Percentiles rank a stretch among this genome's conserved stretches.
Evolutionary conservation across 2,329 filamentous ascomycete genomes (phyloP).

Genomic region (Xylariaceae sp.): DNA sequence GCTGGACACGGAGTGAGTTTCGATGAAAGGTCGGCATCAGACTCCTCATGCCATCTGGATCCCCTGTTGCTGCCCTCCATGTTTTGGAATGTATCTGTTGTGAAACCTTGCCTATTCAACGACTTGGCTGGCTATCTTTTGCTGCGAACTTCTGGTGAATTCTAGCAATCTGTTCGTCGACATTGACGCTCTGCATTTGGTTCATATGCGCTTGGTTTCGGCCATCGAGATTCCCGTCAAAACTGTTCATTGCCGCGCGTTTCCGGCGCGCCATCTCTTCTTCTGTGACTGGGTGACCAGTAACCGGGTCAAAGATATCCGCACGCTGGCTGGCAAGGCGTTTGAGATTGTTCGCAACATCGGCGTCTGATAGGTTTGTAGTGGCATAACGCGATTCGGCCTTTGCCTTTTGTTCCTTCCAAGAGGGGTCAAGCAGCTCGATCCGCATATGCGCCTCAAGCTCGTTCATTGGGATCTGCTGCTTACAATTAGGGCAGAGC

Average conservation of each 20-base stretch:
- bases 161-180: constrained; percentile 78
- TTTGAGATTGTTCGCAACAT: constrained; percentile 92
- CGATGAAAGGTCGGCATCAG: too few species aligned
- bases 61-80: neutral
- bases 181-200: constrained; percentile 66
- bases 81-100: neutral
- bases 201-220: constrained; percentile 51
- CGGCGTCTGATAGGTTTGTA: constrained; percentile 79
- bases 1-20: too few species aligned
- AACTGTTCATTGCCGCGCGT: constrained; percentile 62
- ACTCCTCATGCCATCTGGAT: neutral
- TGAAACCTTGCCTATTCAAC: neutral
- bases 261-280: constrained; percentile 75
- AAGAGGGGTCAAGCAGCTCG: constrained; percentile 86
- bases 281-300: constrained; percentile 64
- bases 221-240: constrained; percentile 62
- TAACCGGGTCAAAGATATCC: constrained; percentile 77
- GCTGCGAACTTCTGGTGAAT: constrained; percentile 53
- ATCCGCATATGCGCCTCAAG: constrained; percentile 92
- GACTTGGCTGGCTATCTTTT: constrained; percentile 32
- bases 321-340: constrained; percentile 84
- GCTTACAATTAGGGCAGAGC: constrained; percentile 88
- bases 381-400: constrained; percentile 78
- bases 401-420: constrained; percentile 94
- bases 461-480: constrained; percentile 82